Percentiles rank a stretch among this genome's conserved stretches.
These are phyloP conservation scores for Oryza punctata DNA, from an alignment of 176 grass and related monocot genomes.

Conservation along the genomic window DNA sequence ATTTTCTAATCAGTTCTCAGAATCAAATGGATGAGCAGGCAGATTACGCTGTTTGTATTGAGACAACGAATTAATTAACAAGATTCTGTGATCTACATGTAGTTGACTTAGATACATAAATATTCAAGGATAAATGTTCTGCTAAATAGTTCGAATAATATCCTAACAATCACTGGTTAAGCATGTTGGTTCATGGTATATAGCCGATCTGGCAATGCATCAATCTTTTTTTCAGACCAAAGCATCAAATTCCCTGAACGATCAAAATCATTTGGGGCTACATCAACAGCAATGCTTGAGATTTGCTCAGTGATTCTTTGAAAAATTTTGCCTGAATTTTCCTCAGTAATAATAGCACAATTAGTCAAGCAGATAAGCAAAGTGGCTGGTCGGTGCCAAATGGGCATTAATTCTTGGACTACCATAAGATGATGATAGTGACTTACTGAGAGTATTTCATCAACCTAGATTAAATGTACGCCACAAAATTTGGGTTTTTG, in stretches of 20 bases:
- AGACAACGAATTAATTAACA: slow-evolving; percentile 4
- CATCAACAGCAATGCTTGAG: background rate
- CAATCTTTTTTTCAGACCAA: background rate
- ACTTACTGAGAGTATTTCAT: background rate
- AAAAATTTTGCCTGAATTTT: background rate
- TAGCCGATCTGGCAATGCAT: background rate
- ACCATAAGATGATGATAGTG: background rate
- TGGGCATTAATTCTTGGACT: background rate
- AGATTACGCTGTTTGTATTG: background rate
- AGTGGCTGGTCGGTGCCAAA: background rate
- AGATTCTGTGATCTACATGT: background rate
- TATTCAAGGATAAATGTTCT: background rate
- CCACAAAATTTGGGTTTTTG: background rate
- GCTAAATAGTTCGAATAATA: background rate
- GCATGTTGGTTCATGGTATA: background rate
- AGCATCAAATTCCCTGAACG: background rate
- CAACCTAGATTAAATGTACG: background rate
- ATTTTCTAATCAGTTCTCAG: background rate
- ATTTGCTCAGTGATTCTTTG: background rate
- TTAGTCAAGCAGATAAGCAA: background rate
- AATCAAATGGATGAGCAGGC: background rate
- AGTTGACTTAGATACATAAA: slow-evolving; percentile 9
- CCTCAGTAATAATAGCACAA: background rate
- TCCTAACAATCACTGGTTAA: background rate
- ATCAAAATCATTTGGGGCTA: background rate